phyloP scores from a whole-genome alignment of 2,329 filamentous ascomycete genomes.

The Diplodia scrobiculata region DNA sequence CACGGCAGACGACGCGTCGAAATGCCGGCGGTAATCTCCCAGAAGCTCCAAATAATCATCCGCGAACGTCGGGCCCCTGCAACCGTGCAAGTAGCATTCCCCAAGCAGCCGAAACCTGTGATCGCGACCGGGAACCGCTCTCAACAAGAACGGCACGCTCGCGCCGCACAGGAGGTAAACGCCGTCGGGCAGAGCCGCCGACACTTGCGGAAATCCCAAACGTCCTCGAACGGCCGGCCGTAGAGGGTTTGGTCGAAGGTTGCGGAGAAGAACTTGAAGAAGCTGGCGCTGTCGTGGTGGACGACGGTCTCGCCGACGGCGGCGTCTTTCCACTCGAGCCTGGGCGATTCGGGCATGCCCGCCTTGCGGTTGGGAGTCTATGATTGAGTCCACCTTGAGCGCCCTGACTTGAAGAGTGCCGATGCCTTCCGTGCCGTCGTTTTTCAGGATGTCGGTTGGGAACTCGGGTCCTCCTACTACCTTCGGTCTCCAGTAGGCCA shows the following conservation, averaged over 20 bases:
- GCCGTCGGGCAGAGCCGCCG: background rate
- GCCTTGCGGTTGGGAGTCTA: background rate
- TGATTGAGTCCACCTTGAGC: background rate
- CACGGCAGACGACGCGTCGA: background rate
- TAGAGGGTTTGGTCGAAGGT: background rate
- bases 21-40: background rate
- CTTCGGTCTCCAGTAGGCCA: background rate
- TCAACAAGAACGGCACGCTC: background rate
- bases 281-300: background rate
- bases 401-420: background rate
- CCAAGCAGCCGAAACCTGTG: background rate
- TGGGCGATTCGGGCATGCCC: background rate
- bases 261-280: no score
- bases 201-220: background rate
- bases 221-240: background rate
- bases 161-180: background rate
- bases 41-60: conserved; percentile 2
- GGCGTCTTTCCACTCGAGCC: background rate
- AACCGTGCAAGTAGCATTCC: conserved; percentile 6
- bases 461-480: no score
- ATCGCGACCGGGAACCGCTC: background rate
- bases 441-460: background rate
- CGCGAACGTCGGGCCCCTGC: background rate
- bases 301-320: background rate
- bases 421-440: background rate